Evolutionary conservation across 345 rosid genomes (phyloP), one percentile per base, ranked within the genome.

Genomic region (Lumnitzera racemosa): DNA sequence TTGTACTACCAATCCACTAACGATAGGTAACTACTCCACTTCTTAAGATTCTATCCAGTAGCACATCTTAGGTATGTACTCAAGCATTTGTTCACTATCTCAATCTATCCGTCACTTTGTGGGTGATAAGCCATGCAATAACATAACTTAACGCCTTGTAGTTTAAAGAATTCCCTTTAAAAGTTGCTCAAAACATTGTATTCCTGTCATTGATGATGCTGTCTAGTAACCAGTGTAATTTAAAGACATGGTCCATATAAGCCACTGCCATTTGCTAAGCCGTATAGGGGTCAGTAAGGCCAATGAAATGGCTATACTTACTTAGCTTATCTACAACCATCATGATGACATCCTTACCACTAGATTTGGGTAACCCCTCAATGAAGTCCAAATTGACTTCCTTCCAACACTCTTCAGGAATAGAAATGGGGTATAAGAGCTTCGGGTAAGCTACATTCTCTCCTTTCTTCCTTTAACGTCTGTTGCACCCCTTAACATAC

Each of bases 1-100:
- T 57, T 57, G 49, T 57, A 57, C 61, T 49, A 57, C 49, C 20
- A 57, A 15, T 57, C 61, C 6, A 49, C 61, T 4, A 57, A 23
- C 3, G 61, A n/a, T 2, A 57, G 23, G 49, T 23, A 57, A 8
- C 17, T 57, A 3, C 10, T 9, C 61, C 49, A 57, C 2, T 27
- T 1, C 17, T 14, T 57, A 5, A 49, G 49, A 41, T 14, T 13
- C 3, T 57, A 48, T 12, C 47, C 12, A 2, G 16, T 5, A 48
- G 46, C 46, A 24, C 20, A 20, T 20, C 20, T 20, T 20, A 20
- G 20, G 20, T 20, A 20, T 20, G 20, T 20, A 20, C 20, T 20
- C 20, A 20, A 20, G 20, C 20, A 20, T 20, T 20, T 20, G 20
- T 20, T 20, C 20, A 20, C 20, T 20, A 20, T 20, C 20, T 20